These are phyloP conservation scores for Aechmea fasciata DNA, from an alignment of 176 grass and related monocot genomes.

Conservation along the genomic window DNA sequence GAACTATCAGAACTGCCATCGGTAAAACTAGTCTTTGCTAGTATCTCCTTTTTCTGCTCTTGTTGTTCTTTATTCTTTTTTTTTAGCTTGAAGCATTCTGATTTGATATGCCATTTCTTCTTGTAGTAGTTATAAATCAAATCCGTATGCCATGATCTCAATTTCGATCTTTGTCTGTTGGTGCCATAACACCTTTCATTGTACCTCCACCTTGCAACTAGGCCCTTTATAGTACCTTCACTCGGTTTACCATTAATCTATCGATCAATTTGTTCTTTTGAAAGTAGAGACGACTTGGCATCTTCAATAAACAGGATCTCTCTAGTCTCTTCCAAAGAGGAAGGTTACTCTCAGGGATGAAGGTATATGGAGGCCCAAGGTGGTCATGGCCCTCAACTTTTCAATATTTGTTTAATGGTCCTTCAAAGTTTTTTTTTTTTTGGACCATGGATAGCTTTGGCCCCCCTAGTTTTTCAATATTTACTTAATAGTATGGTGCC, in stretches of 20 bases:
- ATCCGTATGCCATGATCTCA: neutral
- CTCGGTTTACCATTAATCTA: neutral
- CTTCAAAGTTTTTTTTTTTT: too few species aligned
- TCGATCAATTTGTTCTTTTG: neutral
- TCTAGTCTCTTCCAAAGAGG: neutral
- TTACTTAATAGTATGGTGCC: too few species aligned
- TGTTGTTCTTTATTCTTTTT: too few species aligned
- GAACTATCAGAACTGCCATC: too few species aligned
- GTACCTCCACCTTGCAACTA: neutral
- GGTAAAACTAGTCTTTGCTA: too few species aligned
- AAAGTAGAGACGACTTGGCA: neutral
- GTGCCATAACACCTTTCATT: neutral
- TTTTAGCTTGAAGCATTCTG: neutral
- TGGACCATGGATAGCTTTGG: too few species aligned
- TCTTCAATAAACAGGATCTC: neutral
- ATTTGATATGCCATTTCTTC: neutral
- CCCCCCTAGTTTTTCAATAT: too few species aligned
- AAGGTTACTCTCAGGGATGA: neutral
- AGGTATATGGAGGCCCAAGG: too few species aligned
- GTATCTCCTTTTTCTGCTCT: too few species aligned
- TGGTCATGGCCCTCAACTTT: too few species aligned
- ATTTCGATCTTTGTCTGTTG: neutral
- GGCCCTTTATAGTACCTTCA: neutral
- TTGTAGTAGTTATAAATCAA: neutral
- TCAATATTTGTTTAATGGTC: too few species aligned